A percentile compares a stretch with the other conserved stretches of the same genome.
Evolutionary conservation across 2,329 filamentous ascomycete species (phyloP).

Genomic region (Lasiodiplodia hormozganensis): DNA sequence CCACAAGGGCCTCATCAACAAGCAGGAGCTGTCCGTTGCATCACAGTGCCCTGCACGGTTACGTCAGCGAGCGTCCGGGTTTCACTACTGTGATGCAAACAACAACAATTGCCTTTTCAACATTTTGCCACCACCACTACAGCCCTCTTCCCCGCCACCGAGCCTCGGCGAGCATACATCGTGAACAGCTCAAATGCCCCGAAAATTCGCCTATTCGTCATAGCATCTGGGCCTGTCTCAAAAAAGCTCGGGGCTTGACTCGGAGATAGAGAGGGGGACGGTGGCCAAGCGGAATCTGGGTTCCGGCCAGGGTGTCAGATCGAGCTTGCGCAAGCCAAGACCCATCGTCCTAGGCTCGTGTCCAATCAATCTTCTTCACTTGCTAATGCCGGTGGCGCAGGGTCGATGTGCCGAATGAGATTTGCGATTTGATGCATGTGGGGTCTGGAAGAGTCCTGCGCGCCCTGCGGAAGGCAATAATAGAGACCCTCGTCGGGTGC

Average conservation of each 20-base stretch:
- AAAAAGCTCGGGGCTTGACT: background rate
- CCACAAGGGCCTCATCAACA: background rate
- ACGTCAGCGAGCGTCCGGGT: background rate
- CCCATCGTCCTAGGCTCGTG: background rate
- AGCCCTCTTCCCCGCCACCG: background rate
- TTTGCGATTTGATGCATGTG: background rate
- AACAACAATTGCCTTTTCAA: background rate
- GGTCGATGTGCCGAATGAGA: background rate
- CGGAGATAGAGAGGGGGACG: background rate
- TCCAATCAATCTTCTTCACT: background rate
- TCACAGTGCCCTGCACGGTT: background rate
- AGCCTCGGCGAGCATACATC: background rate
- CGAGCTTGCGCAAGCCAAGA: conserved; percentile 16
- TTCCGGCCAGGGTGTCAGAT: conserved; percentile 9
- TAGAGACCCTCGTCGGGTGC: background rate
- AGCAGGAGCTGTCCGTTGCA: background rate
- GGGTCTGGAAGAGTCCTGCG: background rate
- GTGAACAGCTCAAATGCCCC: background rate
- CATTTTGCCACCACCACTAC: too few relatives aligned
- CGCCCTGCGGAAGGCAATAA: background rate
- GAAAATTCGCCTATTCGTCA: background rate
- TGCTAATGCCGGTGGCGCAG: background rate
- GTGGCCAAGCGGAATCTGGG: conserved; percentile 8
- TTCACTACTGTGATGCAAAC: background rate
- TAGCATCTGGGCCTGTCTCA: background rate